Percentiles rank a stretch among this genome's conserved stretches.
These are phyloP conservation scores for Zygosaccharomyces sapae DNA, from an alignment of 1,139 yeast species.

Conservation along the genomic window DNA sequence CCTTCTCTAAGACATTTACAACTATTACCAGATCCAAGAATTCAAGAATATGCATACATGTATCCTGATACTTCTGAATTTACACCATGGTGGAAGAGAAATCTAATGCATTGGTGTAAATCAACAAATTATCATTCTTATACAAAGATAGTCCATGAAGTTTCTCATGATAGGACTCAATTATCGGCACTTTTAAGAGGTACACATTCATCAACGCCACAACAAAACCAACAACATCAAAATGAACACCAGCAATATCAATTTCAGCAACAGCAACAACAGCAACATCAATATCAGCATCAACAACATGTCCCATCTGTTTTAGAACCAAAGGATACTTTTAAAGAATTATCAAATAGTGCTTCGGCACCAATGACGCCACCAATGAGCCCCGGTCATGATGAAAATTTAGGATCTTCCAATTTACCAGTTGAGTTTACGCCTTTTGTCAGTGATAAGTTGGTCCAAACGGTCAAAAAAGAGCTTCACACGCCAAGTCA, in stretches of 20 bases:
- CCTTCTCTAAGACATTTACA: conserved; percentile 34
- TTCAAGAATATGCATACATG: conserved; percentile 30
- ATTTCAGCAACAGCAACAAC: no score
- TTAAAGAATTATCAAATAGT: conserved; percentile 14
- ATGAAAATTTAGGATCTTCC: conserved; percentile 2
- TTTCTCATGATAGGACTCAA: conserved; percentile 17
- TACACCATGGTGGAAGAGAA: conserved; percentile 34
- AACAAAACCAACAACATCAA: no score
- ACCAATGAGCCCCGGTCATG: conserved; percentile 30
- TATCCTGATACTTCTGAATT: conserved; percentile 36
- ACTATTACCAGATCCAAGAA: conserved; percentile 31
- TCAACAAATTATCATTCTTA: conserved; percentile 32
- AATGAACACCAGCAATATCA: no score
- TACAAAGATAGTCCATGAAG: conserved; percentile 27
- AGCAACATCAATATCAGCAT: no score
- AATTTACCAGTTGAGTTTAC: conserved; percentile 21
- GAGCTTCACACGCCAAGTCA: conserved; percentile 13
- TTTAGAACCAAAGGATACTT: conserved; percentile 20
- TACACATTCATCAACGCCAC: conserved; percentile 3
- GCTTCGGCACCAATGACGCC: conserved; percentile 31
- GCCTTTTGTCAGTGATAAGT: conserved; percentile 34
- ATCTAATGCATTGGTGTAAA: conserved; percentile 34
- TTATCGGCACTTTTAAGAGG: conserved; percentile 6
- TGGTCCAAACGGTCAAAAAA: conserved; percentile 29
- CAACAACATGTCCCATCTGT: no score